Percentiles rank a stretch among this genome's conserved stretches.
Evolutionary conservation across 306 rosid genomes (phyloP).

Genomic region (Erythrophleum fordii): DNA sequence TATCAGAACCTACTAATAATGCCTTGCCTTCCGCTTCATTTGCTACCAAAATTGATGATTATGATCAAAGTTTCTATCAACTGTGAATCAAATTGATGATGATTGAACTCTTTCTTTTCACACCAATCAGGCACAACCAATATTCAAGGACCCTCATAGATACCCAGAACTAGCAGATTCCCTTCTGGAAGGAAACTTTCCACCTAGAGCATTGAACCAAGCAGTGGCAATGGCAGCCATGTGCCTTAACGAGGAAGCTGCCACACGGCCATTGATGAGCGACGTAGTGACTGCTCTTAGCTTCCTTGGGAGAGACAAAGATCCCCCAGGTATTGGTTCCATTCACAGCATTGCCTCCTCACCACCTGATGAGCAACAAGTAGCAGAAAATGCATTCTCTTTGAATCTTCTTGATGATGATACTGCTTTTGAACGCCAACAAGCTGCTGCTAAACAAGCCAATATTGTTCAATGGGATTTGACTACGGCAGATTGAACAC

Average conservation of each 20-base stretch:
- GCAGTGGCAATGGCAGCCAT: slow-evolving; percentile 93
- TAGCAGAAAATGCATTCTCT: neutral
- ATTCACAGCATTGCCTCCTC: no score
- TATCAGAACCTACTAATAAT: neutral
- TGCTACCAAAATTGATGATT: neutral
- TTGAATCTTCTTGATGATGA: neutral
- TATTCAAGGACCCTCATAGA: slow-evolving; percentile 69
- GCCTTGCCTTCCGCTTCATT: neutral
- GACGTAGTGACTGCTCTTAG: slow-evolving; percentile 80
- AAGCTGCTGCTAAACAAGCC: neutral
- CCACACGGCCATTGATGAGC: slow-evolving; percentile 71
- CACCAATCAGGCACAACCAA: slow-evolving; percentile 75
- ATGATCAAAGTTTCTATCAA: neutral
- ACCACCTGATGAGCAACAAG: neutral
- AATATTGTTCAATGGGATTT: neutral
- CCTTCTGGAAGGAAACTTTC: slow-evolving; percentile 58
- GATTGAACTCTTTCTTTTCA: neutral
- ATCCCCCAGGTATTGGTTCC: neutral
- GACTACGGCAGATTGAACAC: neutral
- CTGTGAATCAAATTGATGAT: neutral
- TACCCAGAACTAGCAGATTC: slow-evolving; percentile 78
- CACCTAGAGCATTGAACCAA: slow-evolving; percentile 76
- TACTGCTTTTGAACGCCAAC: neutral
- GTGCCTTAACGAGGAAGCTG: slow-evolving; percentile 92
- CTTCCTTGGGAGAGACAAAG: neutral